Evolutionary conservation across 2,329 filamentous ascomycete genomes (phyloP).

Genomic region (Colletotrichum nymphaeae): DNA sequence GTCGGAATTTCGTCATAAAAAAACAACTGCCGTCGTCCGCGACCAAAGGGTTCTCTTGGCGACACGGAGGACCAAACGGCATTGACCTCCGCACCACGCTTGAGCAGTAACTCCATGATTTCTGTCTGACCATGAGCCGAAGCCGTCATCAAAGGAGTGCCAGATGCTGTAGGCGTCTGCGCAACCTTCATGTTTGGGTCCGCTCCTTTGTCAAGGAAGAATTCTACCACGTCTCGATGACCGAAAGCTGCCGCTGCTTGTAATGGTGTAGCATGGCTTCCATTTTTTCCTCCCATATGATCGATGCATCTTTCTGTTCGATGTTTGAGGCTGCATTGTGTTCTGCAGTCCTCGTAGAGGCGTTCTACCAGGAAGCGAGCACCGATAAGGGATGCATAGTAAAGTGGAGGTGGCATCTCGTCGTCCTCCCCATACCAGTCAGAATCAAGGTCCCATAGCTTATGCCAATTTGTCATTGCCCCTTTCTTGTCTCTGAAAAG

Average conservation of each 20-base stretch:
- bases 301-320: too few species aligned
- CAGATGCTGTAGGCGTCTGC: rapidly evolving
- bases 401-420: background rate
- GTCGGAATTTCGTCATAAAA: too few species aligned
- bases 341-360: background rate
- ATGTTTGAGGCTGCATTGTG: too few species aligned
- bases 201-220: background rate
- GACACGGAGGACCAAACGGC: too few species aligned
- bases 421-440: rapidly evolving
- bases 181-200: background rate
- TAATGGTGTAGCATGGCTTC: background rate
- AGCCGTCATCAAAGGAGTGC: background rate
- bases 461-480: background rate
- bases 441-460: too few species aligned
- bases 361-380: background rate
- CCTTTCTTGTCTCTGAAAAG: background rate
- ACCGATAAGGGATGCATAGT: background rate
- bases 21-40: too few species aligned
- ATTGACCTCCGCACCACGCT: background rate
- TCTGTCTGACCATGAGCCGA: background rate
- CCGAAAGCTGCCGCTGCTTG: background rate
- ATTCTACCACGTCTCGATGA: background rate
- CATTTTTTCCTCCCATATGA: too few species aligned
- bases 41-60: too few species aligned
- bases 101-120: background rate